Base-by-base conservation (phyloP, 305 asterid genomes). In the Fraxinus greggii region DNA sequence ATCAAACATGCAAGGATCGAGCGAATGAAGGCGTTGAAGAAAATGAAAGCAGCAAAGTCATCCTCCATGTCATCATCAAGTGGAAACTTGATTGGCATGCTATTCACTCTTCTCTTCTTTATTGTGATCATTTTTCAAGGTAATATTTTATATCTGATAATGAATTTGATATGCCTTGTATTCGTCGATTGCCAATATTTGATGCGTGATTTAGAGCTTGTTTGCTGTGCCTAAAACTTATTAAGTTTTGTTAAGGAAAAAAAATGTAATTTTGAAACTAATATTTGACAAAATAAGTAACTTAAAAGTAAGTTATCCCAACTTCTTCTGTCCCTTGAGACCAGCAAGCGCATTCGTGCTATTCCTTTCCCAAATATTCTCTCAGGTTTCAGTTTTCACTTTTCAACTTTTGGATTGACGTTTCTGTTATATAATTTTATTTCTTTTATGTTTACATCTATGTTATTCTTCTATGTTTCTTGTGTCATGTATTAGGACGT, bases 1-100 rank as follows among this genome's bases (percentile, higher is more conserved):
- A 82, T 94, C 6, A 95, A 94, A 82, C 97, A 96, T 7, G 97
- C 98, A 4, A 85, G 94, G 85, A 85, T 86, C 29, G 98, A 95
- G 84, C 86, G 97, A 61, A 89, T 90, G 88, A 95, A 92, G 89
- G 95, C 92, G 0, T 77, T 89, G 91, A 93, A 89, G 92, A 92
- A 88, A 87, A 80, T 87, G 89, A 90, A 88, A 88, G 90, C 89
- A 26, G 89, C 93, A 28, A 92, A 91, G 84, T 85, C 84, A 40
- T 83, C 93, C 0, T 83, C 94, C 0, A 70, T 81, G 4, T 67
- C 93, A 1, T 83, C 93, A 76, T 82, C 90, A 0, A 83, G 86
- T 80, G 92, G 93, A 79, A 90, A 88, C 87, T 81, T 90, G 51
- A 40, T 93, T 13, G 94, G 97, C 75, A 82, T 91, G 91, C 84